Evolutionary conservation across 192 early-diverging fungal genomes (phyloP).

Genomic region (Backusella sp.): DNA sequence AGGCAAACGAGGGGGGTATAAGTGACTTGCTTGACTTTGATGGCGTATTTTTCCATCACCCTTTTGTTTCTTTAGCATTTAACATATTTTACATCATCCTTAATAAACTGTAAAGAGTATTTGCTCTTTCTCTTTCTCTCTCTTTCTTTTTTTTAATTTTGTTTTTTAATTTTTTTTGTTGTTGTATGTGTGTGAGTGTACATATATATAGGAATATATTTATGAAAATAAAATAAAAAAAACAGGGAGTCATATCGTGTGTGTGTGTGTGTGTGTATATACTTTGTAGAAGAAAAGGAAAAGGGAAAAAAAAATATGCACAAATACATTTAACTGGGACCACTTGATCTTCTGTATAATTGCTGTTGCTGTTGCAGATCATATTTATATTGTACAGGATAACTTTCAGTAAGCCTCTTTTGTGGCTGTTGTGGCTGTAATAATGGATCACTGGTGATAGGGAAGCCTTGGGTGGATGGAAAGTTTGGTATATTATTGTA

Average conservation of each 20-base stretch:
- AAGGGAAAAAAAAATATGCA: neutral
- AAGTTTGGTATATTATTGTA: neutral
- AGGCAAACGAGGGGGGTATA: neutral
- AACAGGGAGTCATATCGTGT: neutral
- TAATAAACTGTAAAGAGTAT: neutral
- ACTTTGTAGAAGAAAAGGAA: neutral
- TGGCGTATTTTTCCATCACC: neutral
- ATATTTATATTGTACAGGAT: neutral
- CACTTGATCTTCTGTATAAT: slow-evolving; percentile 12
- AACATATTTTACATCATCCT: neutral
- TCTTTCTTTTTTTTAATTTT: neutral
- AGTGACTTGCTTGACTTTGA: neutral
- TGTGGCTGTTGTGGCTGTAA: neutral
- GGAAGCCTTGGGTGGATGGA: neutral
- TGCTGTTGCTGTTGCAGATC: neutral
- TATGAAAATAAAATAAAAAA: neutral
- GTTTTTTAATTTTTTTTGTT: neutral
- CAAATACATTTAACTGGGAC: neutral
- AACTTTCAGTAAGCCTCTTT: neutral
- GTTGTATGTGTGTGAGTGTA: neutral
- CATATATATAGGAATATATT: neutral
- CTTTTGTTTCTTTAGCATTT: neutral
- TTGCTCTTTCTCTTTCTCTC: neutral
- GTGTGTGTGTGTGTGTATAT: neutral
- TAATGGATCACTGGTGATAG: slow-evolving; percentile 3